A percentile compares a stretch with the other conserved stretches of the same genome.
These are phyloP conservation scores for Monotropa hypopitys DNA, from an alignment of 179 eudicot genomes.

Conservation along the genomic window DNA sequence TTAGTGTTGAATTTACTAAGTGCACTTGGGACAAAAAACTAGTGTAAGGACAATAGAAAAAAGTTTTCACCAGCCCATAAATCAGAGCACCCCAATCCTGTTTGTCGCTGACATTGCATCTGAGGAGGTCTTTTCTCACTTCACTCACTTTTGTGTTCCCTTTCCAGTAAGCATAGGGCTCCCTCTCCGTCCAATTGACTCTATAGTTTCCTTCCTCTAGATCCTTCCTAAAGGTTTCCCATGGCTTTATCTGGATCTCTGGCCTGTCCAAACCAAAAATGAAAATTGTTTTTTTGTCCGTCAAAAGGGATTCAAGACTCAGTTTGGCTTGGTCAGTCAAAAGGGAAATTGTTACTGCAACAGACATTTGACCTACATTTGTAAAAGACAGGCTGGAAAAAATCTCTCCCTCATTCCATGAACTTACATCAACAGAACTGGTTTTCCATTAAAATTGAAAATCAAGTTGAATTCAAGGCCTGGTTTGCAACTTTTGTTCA, in stretches of 20 bases:
- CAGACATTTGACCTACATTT: background rate
- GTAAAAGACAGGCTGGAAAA: background rate
- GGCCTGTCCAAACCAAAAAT: slow-evolving; percentile 27
- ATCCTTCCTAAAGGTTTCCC: slow-evolving; percentile 30
- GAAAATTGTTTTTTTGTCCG: no score
- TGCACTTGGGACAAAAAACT: background rate
- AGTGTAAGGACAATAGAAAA: background rate
- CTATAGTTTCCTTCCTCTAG: slow-evolving; percentile 26
- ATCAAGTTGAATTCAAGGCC: background rate
- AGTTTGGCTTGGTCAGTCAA: no score
- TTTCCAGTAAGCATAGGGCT: slow-evolving; percentile 45
- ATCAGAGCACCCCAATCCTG: slow-evolving; percentile 28
- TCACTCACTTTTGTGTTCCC: slow-evolving; percentile 26
- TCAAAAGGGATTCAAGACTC: no score
- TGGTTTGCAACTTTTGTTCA: no score
- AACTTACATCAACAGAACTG: background rate
- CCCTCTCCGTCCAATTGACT: slow-evolving; percentile 34
- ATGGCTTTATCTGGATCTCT: slow-evolving; percentile 36
- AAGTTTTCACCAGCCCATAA: slow-evolving; percentile 24
- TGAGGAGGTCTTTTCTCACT: slow-evolving; percentile 16
- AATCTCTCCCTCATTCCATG: background rate
- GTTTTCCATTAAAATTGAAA: background rate
- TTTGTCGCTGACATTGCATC: slow-evolving; percentile 19
- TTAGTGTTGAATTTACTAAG: background rate
- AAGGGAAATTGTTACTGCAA: background rate